Evolutionary conservation across 1,139 yeast species (phyloP), one percentile per base, ranked within the genome.

Genomic region (Scheffersomyces titani): DNA sequence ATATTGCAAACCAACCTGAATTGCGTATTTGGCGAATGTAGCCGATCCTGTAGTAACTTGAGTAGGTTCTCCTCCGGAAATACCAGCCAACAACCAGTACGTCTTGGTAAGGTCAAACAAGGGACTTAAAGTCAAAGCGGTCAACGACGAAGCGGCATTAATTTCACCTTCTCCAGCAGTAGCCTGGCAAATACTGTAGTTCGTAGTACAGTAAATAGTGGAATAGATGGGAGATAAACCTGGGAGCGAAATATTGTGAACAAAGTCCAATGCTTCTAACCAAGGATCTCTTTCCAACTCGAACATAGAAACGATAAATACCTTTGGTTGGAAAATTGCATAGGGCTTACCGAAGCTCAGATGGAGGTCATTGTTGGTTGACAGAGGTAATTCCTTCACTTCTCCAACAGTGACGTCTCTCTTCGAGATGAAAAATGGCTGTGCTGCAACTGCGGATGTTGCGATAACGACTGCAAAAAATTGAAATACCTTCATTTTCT

Each of bases 121-220:
- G 49, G 88, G 85, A 53, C 77, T 75, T 64, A 83, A 73, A 9
- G 81, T 66, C 58, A 86, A 68, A 3, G 89, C 85, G 51, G 82
- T 75, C 55, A 85, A 68, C 30, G 88, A 76, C 48, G 85, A 63
- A 22, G 89, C 89, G 50, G 90, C 90, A 64, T 86, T 86, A 62
- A 84, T 81, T 67, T 85, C 89, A 57, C 86, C 87, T 70, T 85
- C 89, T 55, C 89, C 89, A n/a, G 88, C 84, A 49, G 88, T 84
- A 58, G 85, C 69, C 64, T 84, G 86, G 72, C 89, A 85, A 46
- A 86, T 68, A 36, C 82, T 70, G 68, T 79, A 83, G 69, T 83
- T 76, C 45, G 72, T 63, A 53, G 78, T 78, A 70, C 89, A 85
- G 69, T 80, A 84, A 51, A 86, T 75, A 21, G 74, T 65, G 19